Evolutionary conservation across 768 basidiomycete species (phyloP).

Genomic region (Lactarius sanguifluus): DNA sequence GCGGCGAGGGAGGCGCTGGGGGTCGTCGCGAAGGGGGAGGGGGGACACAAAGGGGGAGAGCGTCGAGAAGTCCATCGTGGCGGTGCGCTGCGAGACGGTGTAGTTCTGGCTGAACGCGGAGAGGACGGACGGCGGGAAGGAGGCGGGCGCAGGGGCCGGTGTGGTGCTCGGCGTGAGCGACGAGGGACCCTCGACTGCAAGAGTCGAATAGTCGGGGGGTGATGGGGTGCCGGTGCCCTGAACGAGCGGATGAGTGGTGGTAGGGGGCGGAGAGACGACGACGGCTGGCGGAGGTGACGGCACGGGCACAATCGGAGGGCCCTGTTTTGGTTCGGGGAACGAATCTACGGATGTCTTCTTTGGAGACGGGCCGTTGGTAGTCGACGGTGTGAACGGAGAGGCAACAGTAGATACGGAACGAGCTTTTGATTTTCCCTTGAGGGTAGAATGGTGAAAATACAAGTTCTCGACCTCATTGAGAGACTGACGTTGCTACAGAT

Average conservation of each 20-base stretch:
- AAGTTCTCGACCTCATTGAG: slow-evolving; percentile 79
- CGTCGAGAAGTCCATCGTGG: slow-evolving; percentile 21
- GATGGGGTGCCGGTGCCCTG: neutral
- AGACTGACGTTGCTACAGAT: slow-evolving; percentile 65
- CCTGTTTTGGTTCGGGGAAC: neutral
- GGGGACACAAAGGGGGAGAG: slow-evolving; percentile 23
- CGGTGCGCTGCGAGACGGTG: slow-evolving; percentile 2
- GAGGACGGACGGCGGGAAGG: slow-evolving; percentile 18
- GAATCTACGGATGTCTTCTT: neutral
- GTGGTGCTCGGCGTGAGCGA: slow-evolving; percentile 1
- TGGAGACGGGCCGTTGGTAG: neutral
- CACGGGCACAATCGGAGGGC: neutral
- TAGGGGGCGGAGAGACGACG: neutral
- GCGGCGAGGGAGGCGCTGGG: slow-evolving; percentile 13
- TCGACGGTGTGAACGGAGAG: slow-evolving; percentile 10
- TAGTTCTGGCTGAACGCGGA: slow-evolving; percentile 20
- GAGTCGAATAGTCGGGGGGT: neutral
- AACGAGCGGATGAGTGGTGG: neutral
- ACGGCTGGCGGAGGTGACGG: neutral
- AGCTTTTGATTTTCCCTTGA: slow-evolving; percentile 32
- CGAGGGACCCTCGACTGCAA: neutral
- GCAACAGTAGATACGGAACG: slow-evolving; percentile 32
- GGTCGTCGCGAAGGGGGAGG: slow-evolving; percentile 8
- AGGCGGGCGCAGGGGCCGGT: neutral
- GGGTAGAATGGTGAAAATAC: slow-evolving; percentile 69